phyloP scores from a whole-genome alignment of 2,329 filamentous ascomycete species.

The Penicillium nordicum region DNA sequence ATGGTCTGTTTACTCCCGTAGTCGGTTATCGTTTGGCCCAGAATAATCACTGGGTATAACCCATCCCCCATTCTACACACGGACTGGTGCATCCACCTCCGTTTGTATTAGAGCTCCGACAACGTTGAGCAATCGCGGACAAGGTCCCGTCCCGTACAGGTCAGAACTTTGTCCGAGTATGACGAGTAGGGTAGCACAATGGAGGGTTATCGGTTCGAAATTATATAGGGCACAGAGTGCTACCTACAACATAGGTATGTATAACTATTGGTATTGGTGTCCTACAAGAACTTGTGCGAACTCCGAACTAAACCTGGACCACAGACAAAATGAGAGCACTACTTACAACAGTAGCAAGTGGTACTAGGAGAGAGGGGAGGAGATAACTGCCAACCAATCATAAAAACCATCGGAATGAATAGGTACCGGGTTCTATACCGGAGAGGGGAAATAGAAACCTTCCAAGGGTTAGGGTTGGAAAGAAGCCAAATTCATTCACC shows the following conservation, averaged over 20 bases:
- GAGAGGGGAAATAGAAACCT: background rate
- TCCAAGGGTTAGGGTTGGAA: background rate
- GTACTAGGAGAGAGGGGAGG: background rate
- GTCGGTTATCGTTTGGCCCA: background rate
- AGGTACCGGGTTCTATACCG: background rate
- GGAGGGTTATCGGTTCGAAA: background rate
- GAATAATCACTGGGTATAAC: background rate
- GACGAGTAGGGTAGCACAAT: constrained; percentile 3
- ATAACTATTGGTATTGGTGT: background rate
- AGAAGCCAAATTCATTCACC: background rate
- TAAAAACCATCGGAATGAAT: background rate
- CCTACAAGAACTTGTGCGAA: background rate
- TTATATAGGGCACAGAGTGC: background rate
- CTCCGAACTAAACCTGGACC: constrained; percentile 4
- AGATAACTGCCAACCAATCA: background rate
- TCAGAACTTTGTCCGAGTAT: constrained; percentile 13
- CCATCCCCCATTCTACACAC: background rate
- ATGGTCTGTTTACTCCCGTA: background rate
- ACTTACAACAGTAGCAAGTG: background rate
- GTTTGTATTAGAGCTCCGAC: constrained; percentile 4
- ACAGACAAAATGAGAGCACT: background rate
- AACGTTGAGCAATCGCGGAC: constrained; percentile 4
- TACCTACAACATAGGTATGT: background rate
- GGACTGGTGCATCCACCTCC: constrained; percentile 2
- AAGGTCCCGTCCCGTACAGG: constrained; percentile 4